Base-by-base conservation (phyloP, 2,329 filamentous ascomycete species). In the Exophiala sp. region DNA sequence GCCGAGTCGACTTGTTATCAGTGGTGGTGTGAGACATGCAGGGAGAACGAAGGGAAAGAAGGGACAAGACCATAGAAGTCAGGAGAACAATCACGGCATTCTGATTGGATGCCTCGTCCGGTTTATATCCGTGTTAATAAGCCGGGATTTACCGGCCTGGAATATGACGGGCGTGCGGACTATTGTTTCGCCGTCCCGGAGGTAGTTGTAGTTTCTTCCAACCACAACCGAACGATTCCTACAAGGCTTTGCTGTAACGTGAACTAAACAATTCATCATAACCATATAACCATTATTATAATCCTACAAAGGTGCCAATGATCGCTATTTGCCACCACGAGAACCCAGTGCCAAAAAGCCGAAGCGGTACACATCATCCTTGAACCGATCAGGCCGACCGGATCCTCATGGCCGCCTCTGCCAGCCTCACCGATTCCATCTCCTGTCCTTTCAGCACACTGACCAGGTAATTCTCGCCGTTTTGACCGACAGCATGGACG, bases 401-500 rank as follows among this genome's bases (percentile, higher is more conserved):
- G 42, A 55, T 55, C 19, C 48, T 55, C 39, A 52, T 48, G 11
- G 52, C 48, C 16, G 52, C 52, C 45, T 55, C 52, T 23, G 40
- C 38, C 40, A 64, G 21, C 45, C 55, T 57, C 27, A 63, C 62
- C 34, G 52, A 57, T 46, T 63, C 58, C 49, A 65, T 46, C 37
- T 58, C 61, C 43, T 63, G 58, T 16, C 51, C 59, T 49, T 61
- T 57, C 13, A 65, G 46, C 2, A 65, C 60, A 51, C 57, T 62
- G 34, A 65, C 57, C 16, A 64, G 37, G 29, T 59, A 57, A 29
- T 65, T 64, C 37, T 60, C 59, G 21, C 63, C 61, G 30, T 61
- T 56, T 0, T 58, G 37, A 1, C 59, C 54, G 1, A 60, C 54
- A 2, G 63, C 63, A 57, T 63, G 63, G 23, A 65, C 62, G 18